Evolutionary conservation across 257 asterid genomes (phyloP), one percentile per base, ranked within the genome.

Genomic region (Solanum acaule): DNA sequence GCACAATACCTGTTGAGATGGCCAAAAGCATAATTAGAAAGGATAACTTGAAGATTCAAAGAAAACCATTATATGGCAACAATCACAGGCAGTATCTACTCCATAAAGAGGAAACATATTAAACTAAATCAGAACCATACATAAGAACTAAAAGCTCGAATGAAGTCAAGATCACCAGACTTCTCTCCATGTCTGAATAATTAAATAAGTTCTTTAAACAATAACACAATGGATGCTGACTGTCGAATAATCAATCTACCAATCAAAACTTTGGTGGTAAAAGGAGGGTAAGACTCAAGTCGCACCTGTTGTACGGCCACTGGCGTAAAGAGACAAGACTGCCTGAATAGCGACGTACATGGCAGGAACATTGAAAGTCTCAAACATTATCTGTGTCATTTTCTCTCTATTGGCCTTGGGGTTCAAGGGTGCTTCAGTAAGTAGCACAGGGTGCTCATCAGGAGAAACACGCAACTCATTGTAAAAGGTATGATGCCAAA

Each of bases 271-370:
- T 79, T 6, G 27, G 29, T 27, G 31, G 67, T 44, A 79, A 8
- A 79, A 79, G 22, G 8, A 79, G 67, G 10, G 67, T 27, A 2
- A 27, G 65, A 79, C 27, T 44, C 38, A 79, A 9, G 85, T 16
- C 0, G 27, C 70, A 92, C 94, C 94, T 84, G 94, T 92, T 40
- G 93, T 92, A 13, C 93, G 94, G 33, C 94, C 94, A 85, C 93
- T 91, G 73, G 94, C 93, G 78, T 92, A 92, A 42, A 92, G 93
- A 40, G 94, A 91, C 76, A 92, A 35, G 23, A 92, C 94, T 6
- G 94, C 94, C 86, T 92, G 94, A 67, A 92, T 92, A 29, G 91
- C 92, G 13, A 92, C 94, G 87, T 92, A 92, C 94, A 92, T 91
- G 65, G 94, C 94, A 42, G 93, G 94, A 25, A 92, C 92, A 84